Conservation (phyloP, 371 early-diverging fungal genomes). For the Mycotypha africana region DNA sequence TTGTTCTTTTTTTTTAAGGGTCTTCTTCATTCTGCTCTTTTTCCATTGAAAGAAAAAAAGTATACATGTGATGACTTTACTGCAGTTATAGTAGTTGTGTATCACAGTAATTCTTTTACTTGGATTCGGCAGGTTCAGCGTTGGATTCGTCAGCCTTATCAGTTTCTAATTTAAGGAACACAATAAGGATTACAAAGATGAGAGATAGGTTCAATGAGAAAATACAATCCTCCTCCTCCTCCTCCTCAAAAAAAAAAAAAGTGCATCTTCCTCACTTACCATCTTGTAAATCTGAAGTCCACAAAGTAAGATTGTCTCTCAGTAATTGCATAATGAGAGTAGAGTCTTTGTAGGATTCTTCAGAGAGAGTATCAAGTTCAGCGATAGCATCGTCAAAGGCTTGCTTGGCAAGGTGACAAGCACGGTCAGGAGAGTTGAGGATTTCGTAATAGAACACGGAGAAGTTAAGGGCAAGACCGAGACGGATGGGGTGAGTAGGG, state of each 20-base stretch:
- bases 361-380: slow-evolving; percentile 96
- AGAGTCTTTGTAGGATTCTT: slow-evolving; percentile 99
- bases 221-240: too few species aligned
- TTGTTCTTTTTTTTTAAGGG: too few species aligned
- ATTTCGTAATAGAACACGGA: slow-evolving; percentile 99
- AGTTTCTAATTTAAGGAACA: slow-evolving; percentile 15
- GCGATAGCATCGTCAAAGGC: slow-evolving; percentile 99
- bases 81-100: too few species aligned
- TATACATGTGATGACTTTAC: too few species aligned
- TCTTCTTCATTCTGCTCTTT: too few species aligned
- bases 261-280: slow-evolving; percentile 14
- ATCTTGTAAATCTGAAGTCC: slow-evolving; percentile 98
- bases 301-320: slow-evolving; percentile 99
- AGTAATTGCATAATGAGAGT: slow-evolving; percentile 99
- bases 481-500: slow-evolving; percentile 98
- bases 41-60: too few species aligned
- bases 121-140: slow-evolving; percentile 19
- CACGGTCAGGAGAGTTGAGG: slow-evolving; percentile 96
- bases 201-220: neutral
- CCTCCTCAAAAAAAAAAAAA: neutral
- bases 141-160: slow-evolving; percentile 20
- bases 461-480: slow-evolving; percentile 99
- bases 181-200: neutral
- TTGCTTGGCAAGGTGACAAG: slow-evolving; percentile 98
- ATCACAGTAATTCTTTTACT: too few species aligned